Percentiles rank a stretch among this genome's conserved stretches.
Evolutionary conservation across 2,329 filamentous ascomycete species (phyloP).

Genomic region (Ramularia collo-cygni): DNA sequence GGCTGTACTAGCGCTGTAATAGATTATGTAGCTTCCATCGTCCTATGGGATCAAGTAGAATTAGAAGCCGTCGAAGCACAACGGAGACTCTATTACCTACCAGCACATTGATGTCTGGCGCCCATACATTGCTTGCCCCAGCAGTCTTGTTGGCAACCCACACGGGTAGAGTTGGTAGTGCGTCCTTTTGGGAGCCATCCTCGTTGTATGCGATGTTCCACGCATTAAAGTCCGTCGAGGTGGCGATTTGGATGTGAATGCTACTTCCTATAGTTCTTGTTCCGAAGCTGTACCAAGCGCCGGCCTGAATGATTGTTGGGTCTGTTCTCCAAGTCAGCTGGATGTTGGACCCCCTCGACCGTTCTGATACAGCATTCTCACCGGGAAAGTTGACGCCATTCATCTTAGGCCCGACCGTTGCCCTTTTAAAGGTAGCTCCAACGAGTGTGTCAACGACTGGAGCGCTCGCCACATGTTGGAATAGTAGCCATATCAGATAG

Average conservation of each 20-base stretch:
- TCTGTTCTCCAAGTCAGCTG: slow-evolving; percentile 5
- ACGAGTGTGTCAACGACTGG: too few species aligned
- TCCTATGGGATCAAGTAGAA: too few species aligned
- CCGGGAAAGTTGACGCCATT: slow-evolving; percentile 42
- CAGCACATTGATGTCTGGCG: slow-evolving; percentile 49
- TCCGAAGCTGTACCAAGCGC: slow-evolving; percentile 34
- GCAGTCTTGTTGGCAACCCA: slow-evolving; percentile 47
- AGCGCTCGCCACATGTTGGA: too few species aligned
- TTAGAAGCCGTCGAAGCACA: too few species aligned
- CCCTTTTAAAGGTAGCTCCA: slow-evolving; percentile 5
- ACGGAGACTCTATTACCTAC: too few species aligned
- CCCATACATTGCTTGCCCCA: slow-evolving; percentile 46
- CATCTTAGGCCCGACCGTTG: slow-evolving; percentile 21
- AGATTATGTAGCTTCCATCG: slow-evolving; percentile 30
- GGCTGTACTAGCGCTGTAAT: slow-evolving; percentile 28
- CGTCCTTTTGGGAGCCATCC: slow-evolving; percentile 39
- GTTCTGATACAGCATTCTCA: too few species aligned
- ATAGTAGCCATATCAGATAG: too few species aligned
- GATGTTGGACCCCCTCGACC: too few species aligned
- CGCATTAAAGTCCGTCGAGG: slow-evolving; percentile 30
- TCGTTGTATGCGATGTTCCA: slow-evolving; percentile 34
- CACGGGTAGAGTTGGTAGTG: slow-evolving; percentile 44
- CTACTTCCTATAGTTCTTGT: slow-evolving; percentile 32
- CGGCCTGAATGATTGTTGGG: slow-evolving; percentile 28
- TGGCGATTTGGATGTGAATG: slow-evolving; percentile 35